Conservation (phyloP, 1,284 basidiomycete species). For the Ustilago trichophora region DNA sequence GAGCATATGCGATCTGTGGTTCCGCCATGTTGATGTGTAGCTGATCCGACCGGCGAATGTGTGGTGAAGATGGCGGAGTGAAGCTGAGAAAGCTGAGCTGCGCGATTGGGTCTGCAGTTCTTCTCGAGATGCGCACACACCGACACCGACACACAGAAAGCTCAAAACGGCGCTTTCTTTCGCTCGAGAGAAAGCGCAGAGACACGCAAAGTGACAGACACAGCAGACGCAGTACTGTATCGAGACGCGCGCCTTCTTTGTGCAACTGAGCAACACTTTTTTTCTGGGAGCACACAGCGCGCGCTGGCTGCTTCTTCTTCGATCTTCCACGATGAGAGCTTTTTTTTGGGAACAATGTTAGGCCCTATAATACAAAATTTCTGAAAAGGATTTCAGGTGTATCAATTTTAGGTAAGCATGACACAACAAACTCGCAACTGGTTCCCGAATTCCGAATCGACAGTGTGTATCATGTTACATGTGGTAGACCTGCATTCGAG, state of each 20-base stretch:
- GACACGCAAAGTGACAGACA: slow-evolving; percentile 18
- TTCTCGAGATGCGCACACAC: slow-evolving; percentile 10
- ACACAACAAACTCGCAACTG: no score
- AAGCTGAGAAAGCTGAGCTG: not conserved
- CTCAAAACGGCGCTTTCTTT: no score
- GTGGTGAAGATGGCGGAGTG: no score
- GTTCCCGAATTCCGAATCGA: no score
- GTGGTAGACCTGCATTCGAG: no score
- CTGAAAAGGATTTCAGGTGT: no score
- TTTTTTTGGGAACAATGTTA: slow-evolving; percentile 1
- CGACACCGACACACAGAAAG: no score
- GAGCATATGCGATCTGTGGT: slow-evolving; percentile 64
- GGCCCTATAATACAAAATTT: no score
- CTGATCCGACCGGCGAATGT: slow-evolving; percentile 1
- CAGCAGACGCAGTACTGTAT: no score
- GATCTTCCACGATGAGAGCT: slow-evolving; percentile 24
- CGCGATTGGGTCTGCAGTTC: not conserved
- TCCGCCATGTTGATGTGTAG: slow-evolving; percentile 53
- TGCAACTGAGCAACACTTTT: no score
- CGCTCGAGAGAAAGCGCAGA: slow-evolving; percentile 5
- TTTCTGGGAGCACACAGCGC: no score
- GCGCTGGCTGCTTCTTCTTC: slow-evolving; percentile 38
- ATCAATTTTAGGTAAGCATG: slow-evolving; percentile 3
- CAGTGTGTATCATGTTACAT: no score
- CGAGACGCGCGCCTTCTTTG: slow-evolving; percentile 9